A percentile compares a stretch with the other conserved stretches of the same genome.
phyloP scores from a whole-genome alignment of 345 rosid genomes.

The Lumnitzera racemosa region DNA sequence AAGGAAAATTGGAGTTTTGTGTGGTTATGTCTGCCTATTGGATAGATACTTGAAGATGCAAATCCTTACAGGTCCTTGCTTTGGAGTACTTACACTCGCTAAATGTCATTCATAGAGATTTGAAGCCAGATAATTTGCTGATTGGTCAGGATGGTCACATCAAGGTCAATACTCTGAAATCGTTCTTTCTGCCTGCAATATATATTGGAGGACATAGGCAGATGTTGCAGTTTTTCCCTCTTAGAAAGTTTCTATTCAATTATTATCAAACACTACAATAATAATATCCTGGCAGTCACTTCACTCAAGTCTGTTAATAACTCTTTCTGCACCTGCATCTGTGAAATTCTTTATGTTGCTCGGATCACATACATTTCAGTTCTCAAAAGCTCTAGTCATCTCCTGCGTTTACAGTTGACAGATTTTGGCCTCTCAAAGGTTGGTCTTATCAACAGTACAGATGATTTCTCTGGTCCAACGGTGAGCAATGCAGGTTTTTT shows the following conservation, averaged over 20 bases:
- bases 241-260: no score
- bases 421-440: conserved; percentile 98
- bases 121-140: conserved; percentile 97
- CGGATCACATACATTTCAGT: not conserved
- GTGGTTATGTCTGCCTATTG: not conserved
- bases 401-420: conserved; percentile 72
- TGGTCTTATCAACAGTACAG: conserved; percentile 94
- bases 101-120: conserved; percentile 89
- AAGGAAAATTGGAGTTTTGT: conserved; percentile 28
- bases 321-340: no score
- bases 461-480: conserved; percentile 80
- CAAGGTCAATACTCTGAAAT: conserved; percentile 52
- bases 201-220: not conserved
- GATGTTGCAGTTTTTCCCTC: no score
- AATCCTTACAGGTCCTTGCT: conserved; percentile 80
- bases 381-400: conserved; percentile 13
- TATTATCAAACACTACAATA: no score
- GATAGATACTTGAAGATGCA: conserved; percentile 23
- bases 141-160: conserved; percentile 97
- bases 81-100: conserved; percentile 93
- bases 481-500: conserved; percentile 42
- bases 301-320: no score
- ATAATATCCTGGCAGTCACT: no score
- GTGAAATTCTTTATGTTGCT: not conserved
- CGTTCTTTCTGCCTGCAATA: not conserved